phyloP scores from a whole-genome alignment of 2,329 filamentous ascomycete species.

The Chaetomium strumarium region DNA sequence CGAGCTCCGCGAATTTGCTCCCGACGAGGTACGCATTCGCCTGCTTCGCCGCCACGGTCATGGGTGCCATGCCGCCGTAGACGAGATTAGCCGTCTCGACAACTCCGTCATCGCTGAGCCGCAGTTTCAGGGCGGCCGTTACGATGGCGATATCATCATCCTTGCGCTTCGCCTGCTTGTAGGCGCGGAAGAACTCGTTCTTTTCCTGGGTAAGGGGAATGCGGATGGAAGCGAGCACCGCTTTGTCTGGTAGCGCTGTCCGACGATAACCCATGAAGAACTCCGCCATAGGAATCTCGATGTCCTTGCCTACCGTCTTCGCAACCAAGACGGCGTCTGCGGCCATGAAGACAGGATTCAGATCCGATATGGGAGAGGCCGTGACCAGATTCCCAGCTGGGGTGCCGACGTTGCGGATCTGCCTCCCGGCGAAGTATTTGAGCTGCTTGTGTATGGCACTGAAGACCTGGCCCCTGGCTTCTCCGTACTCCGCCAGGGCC shows the following conservation, averaged over 20 bases:
- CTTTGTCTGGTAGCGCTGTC: constrained; percentile 74
- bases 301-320: constrained; percentile 66
- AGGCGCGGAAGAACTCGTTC: constrained; percentile 80
- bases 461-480: constrained; percentile 68
- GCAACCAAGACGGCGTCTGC: constrained; percentile 77
- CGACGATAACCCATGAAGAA: constrained; percentile 91
- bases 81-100: constrained; percentile 75
- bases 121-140: constrained; percentile 75
- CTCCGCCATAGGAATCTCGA: constrained; percentile 80
- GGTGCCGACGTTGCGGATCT: constrained; percentile 96
- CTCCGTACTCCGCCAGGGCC: constrained; percentile 73
- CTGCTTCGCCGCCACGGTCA: constrained; percentile 78
- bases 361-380: constrained; percentile 90
- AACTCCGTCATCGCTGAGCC: constrained; percentile 59
- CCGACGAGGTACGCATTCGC: constrained; percentile 69
- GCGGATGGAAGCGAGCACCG: constrained; percentile 79
- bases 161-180: constrained; percentile 95
- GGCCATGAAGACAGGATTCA: constrained; percentile 90
- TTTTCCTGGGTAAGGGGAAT: constrained; percentile 70
- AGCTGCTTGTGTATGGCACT: constrained; percentile 90
- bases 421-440: constrained; percentile 87
- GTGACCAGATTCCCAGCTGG: constrained; percentile 92
- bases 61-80: constrained; percentile 93
- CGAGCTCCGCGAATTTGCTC: constrained; percentile 71
- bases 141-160: constrained; percentile 99